A percentile compares a stretch with the other conserved stretches of the same genome.
Evolutionary conservation across 2,329 filamentous ascomycete genomes (phyloP).

Genomic region (Ampelomyces quisqualis): DNA sequence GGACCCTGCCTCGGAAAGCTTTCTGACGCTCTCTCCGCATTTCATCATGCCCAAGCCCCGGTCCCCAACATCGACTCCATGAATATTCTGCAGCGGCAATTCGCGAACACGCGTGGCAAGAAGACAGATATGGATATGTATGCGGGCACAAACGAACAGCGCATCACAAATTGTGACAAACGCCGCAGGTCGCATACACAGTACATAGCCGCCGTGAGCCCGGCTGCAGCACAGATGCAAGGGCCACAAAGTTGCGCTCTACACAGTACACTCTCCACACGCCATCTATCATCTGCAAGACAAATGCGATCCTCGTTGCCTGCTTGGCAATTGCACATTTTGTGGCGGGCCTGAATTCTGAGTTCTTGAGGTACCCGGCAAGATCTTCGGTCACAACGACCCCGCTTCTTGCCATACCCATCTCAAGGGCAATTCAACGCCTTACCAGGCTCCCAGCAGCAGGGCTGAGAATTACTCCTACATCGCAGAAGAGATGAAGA

Average conservation of each 20-base stretch:
- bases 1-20: background rate
- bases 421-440: no score
- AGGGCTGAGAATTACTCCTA: no score
- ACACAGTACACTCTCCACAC: no score
- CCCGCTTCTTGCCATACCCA: slow-evolving; percentile 7
- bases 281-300: background rate
- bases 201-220: slow-evolving; percentile 24
- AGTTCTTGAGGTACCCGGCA: background rate
- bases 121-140: background rate
- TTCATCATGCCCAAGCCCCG: slow-evolving; percentile 1
- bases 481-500: slow-evolving; percentile 25
- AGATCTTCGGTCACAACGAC: background rate
- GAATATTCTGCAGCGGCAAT: no score
- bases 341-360: slow-evolving; percentile 2
- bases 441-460: no score
- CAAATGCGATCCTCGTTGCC: slow-evolving; percentile 1
- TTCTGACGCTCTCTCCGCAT: slow-evolving; percentile 1
- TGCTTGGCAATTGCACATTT: slow-evolving; percentile 2
- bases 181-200: slow-evolving; percentile 19
- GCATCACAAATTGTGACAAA: slow-evolving; percentile 28
- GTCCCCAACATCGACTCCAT: background rate
- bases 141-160: slow-evolving; percentile 13
- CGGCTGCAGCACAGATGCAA: slow-evolving; percentile 25
- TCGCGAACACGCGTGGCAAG: background rate
- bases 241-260: no score